Evolutionary conservation across 75 land plant species (phyloP).

Genomic region (Pinus tabuliformis): DNA sequence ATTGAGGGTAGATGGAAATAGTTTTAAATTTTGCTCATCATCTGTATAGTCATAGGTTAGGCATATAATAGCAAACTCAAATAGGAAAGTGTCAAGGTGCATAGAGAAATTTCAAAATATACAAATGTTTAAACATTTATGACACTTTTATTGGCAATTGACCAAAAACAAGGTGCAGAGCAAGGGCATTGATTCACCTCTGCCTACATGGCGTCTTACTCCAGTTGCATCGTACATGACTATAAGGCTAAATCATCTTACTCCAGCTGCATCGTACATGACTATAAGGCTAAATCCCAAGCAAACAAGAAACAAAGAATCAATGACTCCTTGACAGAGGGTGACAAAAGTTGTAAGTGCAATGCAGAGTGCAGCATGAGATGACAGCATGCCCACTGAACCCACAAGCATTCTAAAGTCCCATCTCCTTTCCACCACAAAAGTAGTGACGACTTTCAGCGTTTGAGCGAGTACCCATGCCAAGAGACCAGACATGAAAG

Average conservation of each 20-base stretch:
- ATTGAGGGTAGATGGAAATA: no score
- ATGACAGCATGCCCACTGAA: constrained; percentile 97
- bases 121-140: neutral
- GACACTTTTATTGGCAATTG: neutral
- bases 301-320: constrained; percentile 85
- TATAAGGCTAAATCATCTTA: no score
- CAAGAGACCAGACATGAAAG: constrained; percentile 81
- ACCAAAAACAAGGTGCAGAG: neutral
- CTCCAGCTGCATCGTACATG: no score
- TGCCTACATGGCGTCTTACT: constrained; percentile 78
- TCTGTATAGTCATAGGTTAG: no score
- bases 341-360: constrained; percentile 90
- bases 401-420: constrained; percentile 66
- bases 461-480: constrained; percentile 90
- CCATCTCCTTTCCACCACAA: constrained; percentile 79
- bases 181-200: constrained; percentile 33
- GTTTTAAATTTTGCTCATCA: no score
- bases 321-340: constrained; percentile 79
- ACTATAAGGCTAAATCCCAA: constrained; percentile 90
- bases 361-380: constrained; percentile 85
- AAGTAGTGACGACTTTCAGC: constrained; percentile 65
- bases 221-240: constrained; percentile 99
- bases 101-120: neutral
- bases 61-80: no score
- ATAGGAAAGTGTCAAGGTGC: no score